Base-by-base conservation (phyloP, 1,284 basidiomycete genomes). In the Rugiboletus extremiorientalis region DNA sequence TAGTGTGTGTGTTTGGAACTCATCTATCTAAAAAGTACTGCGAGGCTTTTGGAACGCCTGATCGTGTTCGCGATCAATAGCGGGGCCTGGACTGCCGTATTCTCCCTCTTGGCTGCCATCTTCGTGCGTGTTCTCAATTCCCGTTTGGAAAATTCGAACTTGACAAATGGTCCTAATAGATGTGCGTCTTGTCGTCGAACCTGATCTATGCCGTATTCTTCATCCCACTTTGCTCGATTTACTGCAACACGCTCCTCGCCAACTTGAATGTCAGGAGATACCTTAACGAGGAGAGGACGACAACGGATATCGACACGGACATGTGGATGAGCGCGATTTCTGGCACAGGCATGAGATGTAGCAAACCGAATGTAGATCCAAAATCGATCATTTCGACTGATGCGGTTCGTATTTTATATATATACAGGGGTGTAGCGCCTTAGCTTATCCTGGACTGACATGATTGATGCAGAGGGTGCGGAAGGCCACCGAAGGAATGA, bases 41-140 rank as follows among this genome's bases (percentile, higher is more conserved):
- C 28, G 8, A 34, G 53, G 16, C 20, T 56, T 7, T 41, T 65
- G 23, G 50, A 61, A 25, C 56, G 56, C 36, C 56, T 43, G 18
- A 44, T 20, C 16, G 16, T 58, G 8, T 58, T 58, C 20, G 46
- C 56, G 6, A 33, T 58, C 14, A 51, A 52, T 42, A 58, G 33
- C 9, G 57, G 57, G 3, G 42, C 52, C 30, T 61, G 50, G 60
- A 42, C 60, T 3, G 60, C 60, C 14, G 14, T 37, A 22, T 49
- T 52, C 22, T 38, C 59, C 22, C 30, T 59, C 6, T 10, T 54
- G 23, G 22, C 57, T 1, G 31, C 37, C 38, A 20, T 59, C 28
- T 31, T 61, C 36, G 59, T 58, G 18, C n/a, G 59, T 60, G 30
- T 46, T 12, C 8, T 31, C 12, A 8, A 12, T 31, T 31, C 31